phyloP scores from a whole-genome alignment of 2,329 filamentous ascomycete species.

The Xylaria sp. region DNA sequence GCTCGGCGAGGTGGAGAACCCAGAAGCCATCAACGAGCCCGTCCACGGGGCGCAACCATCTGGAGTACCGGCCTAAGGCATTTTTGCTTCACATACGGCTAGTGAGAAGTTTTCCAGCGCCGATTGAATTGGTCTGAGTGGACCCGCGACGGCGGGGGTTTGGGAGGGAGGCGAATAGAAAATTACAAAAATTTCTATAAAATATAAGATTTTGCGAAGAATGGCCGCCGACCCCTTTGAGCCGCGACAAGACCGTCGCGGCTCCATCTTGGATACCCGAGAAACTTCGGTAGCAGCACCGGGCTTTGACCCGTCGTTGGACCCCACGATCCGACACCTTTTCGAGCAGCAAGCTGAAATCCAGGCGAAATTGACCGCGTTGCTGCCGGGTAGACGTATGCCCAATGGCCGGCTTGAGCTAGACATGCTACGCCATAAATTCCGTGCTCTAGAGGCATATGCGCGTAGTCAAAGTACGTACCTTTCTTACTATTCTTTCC shows the following conservation, averaged over 20 bases:
- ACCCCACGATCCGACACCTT: constrained; percentile 57
- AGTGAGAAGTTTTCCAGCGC: constrained; percentile 11
- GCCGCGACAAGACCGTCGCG: constrained; percentile 49
- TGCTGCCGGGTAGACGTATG: constrained; percentile 60
- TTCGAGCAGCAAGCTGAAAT: constrained; percentile 65
- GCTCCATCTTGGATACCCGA: constrained; percentile 45
- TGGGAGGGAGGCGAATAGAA: constrained; percentile 28
- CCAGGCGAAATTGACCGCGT: constrained; percentile 59
- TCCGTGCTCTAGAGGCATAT: constrained; percentile 60
- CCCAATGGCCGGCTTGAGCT: constrained; percentile 61
- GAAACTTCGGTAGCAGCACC: constrained; percentile 46
- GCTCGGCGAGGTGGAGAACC: constrained; percentile 42
- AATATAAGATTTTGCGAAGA: constrained; percentile 19
- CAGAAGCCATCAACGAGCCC: constrained; percentile 31
- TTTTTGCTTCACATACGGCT: constrained; percentile 16
- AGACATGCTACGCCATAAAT: constrained; percentile 66
- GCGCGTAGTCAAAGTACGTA: constrained; percentile 61
- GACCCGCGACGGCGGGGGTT: constrained; percentile 26
- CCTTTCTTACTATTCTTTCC: constrained; percentile 15
- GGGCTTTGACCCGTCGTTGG: constrained; percentile 53
- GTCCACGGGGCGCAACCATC: constrained; percentile 32
- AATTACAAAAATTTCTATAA: not conserved
- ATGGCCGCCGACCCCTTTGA: constrained; percentile 48
- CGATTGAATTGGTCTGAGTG: constrained; percentile 17
- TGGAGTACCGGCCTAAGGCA: constrained; percentile 36